phyloP scores from a whole-genome alignment of 23 red algal genomes.

The Cyanidium caldarium region DNA sequence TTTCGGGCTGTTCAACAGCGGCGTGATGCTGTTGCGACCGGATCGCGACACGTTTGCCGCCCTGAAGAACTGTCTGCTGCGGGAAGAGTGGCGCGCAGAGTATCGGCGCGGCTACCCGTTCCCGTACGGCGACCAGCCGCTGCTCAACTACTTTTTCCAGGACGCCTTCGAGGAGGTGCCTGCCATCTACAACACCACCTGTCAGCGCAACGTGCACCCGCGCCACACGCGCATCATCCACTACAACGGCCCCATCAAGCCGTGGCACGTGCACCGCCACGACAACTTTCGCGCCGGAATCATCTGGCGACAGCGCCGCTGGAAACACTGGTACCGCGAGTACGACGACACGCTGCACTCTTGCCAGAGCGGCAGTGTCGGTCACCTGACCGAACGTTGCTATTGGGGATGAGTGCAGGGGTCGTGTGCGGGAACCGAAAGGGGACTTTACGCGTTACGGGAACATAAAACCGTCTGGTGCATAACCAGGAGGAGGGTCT shows the following conservation, averaged over 20 bases:
- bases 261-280: not conserved
- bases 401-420: not conserved
- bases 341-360: not conserved
- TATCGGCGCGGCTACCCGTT: not conserved
- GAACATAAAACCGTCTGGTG: too few species aligned
- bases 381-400: not conserved
- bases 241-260: not conserved
- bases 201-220: not conserved
- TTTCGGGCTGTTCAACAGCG: conserved; percentile 2
- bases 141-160: conserved; percentile 2
- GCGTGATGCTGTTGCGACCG: not conserved
- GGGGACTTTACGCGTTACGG: too few species aligned
- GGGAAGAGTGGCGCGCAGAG: not conserved
- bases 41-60: not conserved
- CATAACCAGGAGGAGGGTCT: too few species aligned
- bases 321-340: not conserved
- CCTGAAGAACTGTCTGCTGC: not conserved
- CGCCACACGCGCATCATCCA: not conserved
- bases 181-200: not conserved
- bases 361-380: not conserved
- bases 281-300: not conserved
- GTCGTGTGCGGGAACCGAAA: too few species aligned
- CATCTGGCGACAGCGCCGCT: not conserved
- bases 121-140: conserved; percentile 1
- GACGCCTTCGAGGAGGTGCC: not conserved